These are phyloP conservation scores for Termitomyces sp. DNA, from an alignment of 1,284 basidiomycete species.

Conservation along the genomic window DNA sequence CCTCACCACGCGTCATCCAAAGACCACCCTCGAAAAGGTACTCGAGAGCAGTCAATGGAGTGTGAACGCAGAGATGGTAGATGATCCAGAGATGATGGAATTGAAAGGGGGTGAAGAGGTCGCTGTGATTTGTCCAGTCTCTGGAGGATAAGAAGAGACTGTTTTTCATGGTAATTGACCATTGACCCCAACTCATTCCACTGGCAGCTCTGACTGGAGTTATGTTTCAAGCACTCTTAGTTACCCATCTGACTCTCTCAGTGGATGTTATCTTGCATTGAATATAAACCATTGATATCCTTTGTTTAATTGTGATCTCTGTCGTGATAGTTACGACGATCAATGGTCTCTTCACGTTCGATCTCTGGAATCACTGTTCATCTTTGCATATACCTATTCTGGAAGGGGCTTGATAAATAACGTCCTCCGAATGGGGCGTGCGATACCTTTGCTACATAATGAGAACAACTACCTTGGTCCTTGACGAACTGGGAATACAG, in stretches of 20 bases:
- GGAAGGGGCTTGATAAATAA: too few relatives aligned
- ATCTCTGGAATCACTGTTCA: too few relatives aligned
- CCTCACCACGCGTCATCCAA: constrained; percentile 49
- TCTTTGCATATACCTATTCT: not conserved
- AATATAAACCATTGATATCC: not conserved
- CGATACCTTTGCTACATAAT: too few relatives aligned
- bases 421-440: too few relatives aligned
- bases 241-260: not conserved
- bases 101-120: constrained; percentile 73
- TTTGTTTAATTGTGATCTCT: not conserved
- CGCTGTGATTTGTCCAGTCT: constrained; percentile 78
- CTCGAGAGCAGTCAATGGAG: constrained; percentile 67
- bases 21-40: constrained; percentile 44
- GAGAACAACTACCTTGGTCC: too few relatives aligned
- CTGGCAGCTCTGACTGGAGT: not conserved
- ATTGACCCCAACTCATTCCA: not conserved
- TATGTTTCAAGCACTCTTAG: not conserved
- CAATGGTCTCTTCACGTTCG: not conserved
- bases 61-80: constrained; percentile 75
- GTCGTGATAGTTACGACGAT: not conserved
- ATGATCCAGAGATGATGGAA: constrained; percentile 43
- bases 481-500: too few relatives aligned
- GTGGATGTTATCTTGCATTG: too few relatives aligned
- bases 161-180: not conserved
- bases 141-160: constrained; percentile 52